phyloP scores from a whole-genome alignment of 1,284 basidiomycete species.

The Vanrija humicola region DNA sequence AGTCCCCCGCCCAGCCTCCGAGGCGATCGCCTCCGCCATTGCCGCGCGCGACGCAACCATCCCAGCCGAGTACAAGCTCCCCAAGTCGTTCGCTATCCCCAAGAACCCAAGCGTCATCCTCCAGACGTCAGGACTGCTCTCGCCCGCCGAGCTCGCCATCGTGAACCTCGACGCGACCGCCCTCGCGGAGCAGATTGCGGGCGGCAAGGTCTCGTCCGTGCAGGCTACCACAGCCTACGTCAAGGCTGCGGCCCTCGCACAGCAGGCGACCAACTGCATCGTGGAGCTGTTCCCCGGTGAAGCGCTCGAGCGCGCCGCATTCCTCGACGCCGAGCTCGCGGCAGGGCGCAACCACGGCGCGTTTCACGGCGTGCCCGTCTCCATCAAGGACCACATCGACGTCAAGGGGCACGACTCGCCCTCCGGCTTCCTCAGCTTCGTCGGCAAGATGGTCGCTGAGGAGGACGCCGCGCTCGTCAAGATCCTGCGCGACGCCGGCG shows the following conservation, averaged over 20 bases:
- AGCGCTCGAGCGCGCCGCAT: slow-evolving; percentile 57
- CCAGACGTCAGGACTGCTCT: slow-evolving; percentile 34
- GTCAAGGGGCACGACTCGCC: slow-evolving; percentile 42
- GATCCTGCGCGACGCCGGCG: slow-evolving; percentile 26
- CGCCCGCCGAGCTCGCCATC: slow-evolving; percentile 26
- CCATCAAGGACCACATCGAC: slow-evolving; percentile 54
- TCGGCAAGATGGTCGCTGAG: slow-evolving; percentile 13
- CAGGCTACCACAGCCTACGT: slow-evolving; percentile 27
- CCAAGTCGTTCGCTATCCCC: slow-evolving; percentile 1
- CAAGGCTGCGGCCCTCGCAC: slow-evolving; percentile 25
- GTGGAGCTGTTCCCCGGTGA: slow-evolving; percentile 64
- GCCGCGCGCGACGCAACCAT: slow-evolving; percentile 13
- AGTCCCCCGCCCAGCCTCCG: background rate
- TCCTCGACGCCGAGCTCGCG: slow-evolving; percentile 58
- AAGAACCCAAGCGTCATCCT: slow-evolving; percentile 19
- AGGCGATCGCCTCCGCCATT: slow-evolving; percentile 1
- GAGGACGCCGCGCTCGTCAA: slow-evolving; percentile 16
- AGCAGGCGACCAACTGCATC: slow-evolving; percentile 58
- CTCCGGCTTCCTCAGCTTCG: slow-evolving; percentile 17
- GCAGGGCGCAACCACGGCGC: slow-evolving; percentile 56
- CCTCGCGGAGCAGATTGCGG: slow-evolving; percentile 31
- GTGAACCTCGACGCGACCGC: slow-evolving; percentile 46
- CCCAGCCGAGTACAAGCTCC: slow-evolving; percentile 9
- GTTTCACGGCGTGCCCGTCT: slow-evolving; percentile 61
- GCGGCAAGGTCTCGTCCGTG: slow-evolving; percentile 17